Evolutionary conservation across 2,329 filamentous ascomycete species (phyloP).

Genomic region (Westerdykella ornata): DNA sequence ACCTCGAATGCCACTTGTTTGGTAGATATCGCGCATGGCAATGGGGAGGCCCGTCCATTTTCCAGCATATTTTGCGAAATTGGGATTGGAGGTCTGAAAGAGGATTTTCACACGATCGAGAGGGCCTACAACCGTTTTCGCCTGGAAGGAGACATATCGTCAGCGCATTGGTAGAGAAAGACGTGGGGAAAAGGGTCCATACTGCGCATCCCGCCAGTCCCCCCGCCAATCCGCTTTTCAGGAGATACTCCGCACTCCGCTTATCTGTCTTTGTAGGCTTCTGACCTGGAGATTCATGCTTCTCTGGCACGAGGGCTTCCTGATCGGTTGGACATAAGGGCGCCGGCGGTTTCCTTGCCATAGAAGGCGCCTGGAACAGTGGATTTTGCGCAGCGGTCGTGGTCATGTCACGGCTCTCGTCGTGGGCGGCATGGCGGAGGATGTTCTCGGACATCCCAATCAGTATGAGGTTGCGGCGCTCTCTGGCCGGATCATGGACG

Average conservation of each 20-base stretch:
- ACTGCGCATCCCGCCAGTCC: constrained; percentile 89
- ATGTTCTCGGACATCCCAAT: constrained; percentile 36
- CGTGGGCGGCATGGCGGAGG: constrained; percentile 31
- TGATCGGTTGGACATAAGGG: constrained; percentile 48
- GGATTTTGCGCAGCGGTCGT: constrained; percentile 21
- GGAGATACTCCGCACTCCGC: constrained; percentile 74
- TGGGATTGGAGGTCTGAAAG: constrained; percentile 90
- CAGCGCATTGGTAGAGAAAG: constrained; percentile 2
- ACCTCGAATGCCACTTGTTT: constrained; percentile 63
- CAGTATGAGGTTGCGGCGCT: constrained; percentile 1
- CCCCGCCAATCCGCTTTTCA: constrained; percentile 77
- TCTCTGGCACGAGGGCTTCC: constrained; percentile 44
- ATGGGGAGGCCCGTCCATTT: constrained; percentile 78
- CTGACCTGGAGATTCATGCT: neutral
- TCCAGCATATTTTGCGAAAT: constrained; percentile 87
- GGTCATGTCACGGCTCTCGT: constrained; percentile 35
- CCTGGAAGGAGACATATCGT: constrained; percentile 47
- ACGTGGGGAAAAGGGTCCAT: constrained; percentile 33
- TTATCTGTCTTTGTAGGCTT: constrained; percentile 51
- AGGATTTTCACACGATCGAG: constrained; percentile 98
- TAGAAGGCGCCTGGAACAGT: constrained; percentile 11
- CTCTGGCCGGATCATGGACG: neutral
- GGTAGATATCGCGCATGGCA: constrained; percentile 79
- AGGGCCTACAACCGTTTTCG: constrained; percentile 90
- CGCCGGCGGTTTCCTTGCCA: constrained; percentile 28